These are phyloP conservation scores for Areca catechu DNA, from an alignment of 176 grass and related monocot genomes.

Conservation along the genomic window DNA sequence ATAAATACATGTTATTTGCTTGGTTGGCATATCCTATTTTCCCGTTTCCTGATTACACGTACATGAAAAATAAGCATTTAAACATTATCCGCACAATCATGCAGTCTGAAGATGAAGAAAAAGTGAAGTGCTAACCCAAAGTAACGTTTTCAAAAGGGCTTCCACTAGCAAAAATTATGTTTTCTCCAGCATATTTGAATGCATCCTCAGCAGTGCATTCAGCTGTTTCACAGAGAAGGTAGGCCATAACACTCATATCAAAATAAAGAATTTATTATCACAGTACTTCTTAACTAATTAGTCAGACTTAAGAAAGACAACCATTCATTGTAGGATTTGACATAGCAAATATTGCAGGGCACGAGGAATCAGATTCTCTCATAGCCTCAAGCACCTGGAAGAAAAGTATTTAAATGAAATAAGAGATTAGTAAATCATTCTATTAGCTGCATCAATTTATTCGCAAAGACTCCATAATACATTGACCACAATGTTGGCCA, in stretches of 20 bases:
- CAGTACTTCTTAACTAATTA: not conserved
- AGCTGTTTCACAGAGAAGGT: slow-evolving; percentile 32
- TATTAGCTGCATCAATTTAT: not conserved
- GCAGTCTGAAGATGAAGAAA: slow-evolving; percentile 7
- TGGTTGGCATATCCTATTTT: slow-evolving; percentile 74
- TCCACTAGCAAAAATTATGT: slow-evolving; percentile 93
- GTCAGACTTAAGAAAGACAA: slow-evolving; percentile 24
- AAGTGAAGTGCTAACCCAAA: slow-evolving; percentile 48
- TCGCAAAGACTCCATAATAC: not conserved
- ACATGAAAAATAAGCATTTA: slow-evolving; percentile 8
- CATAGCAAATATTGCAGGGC: slow-evolving; percentile 93
- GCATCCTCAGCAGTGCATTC: slow-evolving; percentile 91
- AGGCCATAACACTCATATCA: no score
- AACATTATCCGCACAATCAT: not conserved
- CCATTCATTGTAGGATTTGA: slow-evolving; percentile 94
- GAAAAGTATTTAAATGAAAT: slow-evolving; percentile 18
- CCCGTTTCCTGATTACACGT: slow-evolving; percentile 42
- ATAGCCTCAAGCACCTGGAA: slow-evolving; percentile 84
- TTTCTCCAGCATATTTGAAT: slow-evolving; percentile 83
- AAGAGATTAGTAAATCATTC: not conserved
- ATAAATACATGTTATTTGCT: slow-evolving; percentile 99
- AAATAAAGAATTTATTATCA: no score
- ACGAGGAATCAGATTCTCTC: slow-evolving; percentile 80
- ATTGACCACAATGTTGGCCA: no score
- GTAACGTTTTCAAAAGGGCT: slow-evolving; percentile 76